These are phyloP conservation scores for Phenoliferia sp. DNA, from an alignment of 1,284 basidiomycete species.

Conservation along the genomic window DNA sequence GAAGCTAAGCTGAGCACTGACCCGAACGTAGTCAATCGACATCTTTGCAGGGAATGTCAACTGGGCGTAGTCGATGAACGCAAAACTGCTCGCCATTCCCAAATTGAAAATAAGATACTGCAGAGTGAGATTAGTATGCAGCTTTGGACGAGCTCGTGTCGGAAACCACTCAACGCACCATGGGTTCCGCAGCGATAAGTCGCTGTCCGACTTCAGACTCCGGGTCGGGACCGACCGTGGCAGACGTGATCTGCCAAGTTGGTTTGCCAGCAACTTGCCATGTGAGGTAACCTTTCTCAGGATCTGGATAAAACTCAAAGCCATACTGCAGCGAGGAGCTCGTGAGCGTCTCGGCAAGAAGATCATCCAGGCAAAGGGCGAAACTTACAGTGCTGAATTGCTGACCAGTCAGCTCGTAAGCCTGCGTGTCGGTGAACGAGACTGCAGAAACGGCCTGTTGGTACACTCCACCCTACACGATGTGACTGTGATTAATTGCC, in stretches of 20 bases:
- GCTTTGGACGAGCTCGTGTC: background rate
- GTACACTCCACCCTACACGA: constrained; percentile 24
- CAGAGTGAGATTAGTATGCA: background rate
- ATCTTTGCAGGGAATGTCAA: constrained; percentile 41
- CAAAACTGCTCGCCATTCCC: constrained; percentile 75
- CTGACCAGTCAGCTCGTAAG: constrained; percentile 19
- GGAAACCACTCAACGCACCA: constrained; percentile 5
- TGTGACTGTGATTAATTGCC: no score
- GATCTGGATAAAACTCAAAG: constrained; percentile 14
- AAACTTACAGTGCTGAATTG: constrained; percentile 23
- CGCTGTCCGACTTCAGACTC: constrained; percentile 63
- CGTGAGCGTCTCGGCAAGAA: no score
- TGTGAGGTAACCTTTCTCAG: constrained; percentile 49
- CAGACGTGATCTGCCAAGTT: constrained; percentile 68
- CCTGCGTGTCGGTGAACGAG: constrained; percentile 10
- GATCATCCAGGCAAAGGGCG: no score
- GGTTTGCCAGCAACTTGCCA: constrained; percentile 64
- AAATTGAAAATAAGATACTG: constrained; percentile 74
- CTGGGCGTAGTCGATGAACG: constrained; percentile 58
- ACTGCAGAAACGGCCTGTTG: constrained; percentile 30
- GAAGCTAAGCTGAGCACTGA: constrained; percentile 58
- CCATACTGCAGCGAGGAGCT: constrained; percentile 5
- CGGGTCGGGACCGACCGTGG: constrained; percentile 64
- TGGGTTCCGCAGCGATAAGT: constrained; percentile 57
- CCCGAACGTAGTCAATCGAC: constrained; percentile 72